phyloP scores from a whole-genome alignment of 768 basidiomycete species.

The Mycena olivaceomarginata region DNA sequence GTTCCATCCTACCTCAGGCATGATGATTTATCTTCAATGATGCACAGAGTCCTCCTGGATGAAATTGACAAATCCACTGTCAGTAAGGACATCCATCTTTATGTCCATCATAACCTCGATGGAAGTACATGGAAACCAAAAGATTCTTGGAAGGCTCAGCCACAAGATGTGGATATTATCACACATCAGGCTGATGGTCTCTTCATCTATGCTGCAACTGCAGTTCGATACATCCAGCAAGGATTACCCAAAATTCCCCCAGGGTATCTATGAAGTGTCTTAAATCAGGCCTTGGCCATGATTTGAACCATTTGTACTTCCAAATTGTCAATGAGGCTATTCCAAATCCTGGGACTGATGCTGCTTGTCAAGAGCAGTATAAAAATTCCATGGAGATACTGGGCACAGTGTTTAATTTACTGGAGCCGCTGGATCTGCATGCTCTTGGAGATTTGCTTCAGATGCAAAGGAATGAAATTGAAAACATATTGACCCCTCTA shows the following conservation, averaged over 20 bases:
- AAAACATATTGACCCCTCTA: not conserved
- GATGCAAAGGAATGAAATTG: not conserved
- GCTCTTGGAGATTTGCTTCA: slow-evolving; percentile 13
- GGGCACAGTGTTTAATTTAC: slow-evolving; percentile 9
- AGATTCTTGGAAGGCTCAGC: slow-evolving; percentile 9
- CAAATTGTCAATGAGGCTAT: slow-evolving; percentile 3
- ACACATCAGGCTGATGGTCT: slow-evolving; percentile 9
- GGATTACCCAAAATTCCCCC: slow-evolving; percentile 1
- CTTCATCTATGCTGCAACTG: slow-evolving; percentile 27
- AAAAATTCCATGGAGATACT: slow-evolving; percentile 9
- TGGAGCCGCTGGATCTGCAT: slow-evolving; percentile 15
- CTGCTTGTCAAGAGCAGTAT: slow-evolving; percentile 6
- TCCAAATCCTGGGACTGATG: slow-evolving; percentile 1
- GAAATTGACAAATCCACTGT: slow-evolving; percentile 3
- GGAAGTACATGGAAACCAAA: slow-evolving; percentile 12
- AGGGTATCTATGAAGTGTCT: not conserved
- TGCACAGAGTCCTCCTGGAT: slow-evolving; percentile 23
- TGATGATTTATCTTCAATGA: not conserved
- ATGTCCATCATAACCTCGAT: not conserved
- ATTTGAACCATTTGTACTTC: slow-evolving; percentile 22
- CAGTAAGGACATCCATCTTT: slow-evolving; percentile 21
- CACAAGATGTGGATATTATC: slow-evolving; percentile 9
- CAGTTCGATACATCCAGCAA: slow-evolving; percentile 21
- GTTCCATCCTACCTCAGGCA: not conserved
- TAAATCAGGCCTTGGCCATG: not conserved